phyloP scores from a whole-genome alignment of 2,329 filamentous ascomycete species.

The Neophaeococcomyces aloes region DNA sequence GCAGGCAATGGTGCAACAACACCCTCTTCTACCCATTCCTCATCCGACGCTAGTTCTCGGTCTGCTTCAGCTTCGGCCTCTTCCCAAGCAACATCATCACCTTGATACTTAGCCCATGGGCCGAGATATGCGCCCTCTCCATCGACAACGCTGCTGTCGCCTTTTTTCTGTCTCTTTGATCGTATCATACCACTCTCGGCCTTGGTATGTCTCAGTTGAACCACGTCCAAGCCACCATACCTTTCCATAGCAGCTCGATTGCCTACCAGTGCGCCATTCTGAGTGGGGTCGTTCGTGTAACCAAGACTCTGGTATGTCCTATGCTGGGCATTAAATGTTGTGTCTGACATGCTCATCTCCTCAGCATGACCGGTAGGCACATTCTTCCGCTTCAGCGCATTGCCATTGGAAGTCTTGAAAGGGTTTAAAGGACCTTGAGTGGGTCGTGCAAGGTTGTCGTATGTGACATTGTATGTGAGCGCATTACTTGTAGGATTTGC shows the following conservation, averaged over 20 bases:
- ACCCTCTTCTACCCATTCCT: conserved; percentile 70
- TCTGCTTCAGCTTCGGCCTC: conserved; percentile 58
- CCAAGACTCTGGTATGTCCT: conserved; percentile 62
- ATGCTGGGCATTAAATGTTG: conserved; percentile 80
- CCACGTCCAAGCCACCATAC: conserved; percentile 42
- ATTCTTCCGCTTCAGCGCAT: conserved; percentile 62
- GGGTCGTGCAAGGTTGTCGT: conserved; percentile 58
- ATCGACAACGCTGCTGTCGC: conserved; percentile 71
- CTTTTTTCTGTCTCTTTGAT: conserved; percentile 72
- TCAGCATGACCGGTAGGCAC: conserved; percentile 76
- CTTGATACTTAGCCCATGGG: conserved; percentile 80
- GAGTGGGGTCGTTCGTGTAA: conserved; percentile 41
- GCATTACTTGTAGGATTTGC: conserved; percentile 41
- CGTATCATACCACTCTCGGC: conserved; percentile 58
- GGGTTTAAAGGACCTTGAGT: conserved; percentile 62
- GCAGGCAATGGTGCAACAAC: conserved; percentile 42
- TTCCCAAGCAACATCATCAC: conserved; percentile 60
- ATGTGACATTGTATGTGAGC: conserved; percentile 49
- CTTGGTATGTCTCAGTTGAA: conserved; percentile 52
- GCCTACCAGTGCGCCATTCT: conserved; percentile 38
- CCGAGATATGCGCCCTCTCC: conserved; percentile 83
- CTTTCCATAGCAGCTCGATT: conserved; percentile 35
- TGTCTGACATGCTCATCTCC: conserved; percentile 80
- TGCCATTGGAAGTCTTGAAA: conserved; percentile 53
- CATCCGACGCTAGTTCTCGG: conserved; percentile 62